Evolutionary conservation across 306 rosid species (phyloP).

Genomic region (Malus orientalis): DNA sequence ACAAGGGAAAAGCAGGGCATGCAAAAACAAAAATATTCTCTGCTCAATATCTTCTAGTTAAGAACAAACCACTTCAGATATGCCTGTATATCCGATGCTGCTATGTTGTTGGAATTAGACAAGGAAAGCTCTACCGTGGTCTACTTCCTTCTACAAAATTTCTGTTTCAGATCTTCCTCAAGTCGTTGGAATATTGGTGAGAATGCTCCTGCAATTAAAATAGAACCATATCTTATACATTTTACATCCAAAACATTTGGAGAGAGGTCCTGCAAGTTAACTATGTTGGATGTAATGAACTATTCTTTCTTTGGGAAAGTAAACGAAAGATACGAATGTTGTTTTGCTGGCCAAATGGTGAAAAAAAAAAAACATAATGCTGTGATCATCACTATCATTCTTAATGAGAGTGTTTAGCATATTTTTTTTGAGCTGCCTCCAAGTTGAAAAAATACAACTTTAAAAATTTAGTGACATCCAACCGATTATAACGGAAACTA

Average conservation of each 20-base stretch:
- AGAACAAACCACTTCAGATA: not conserved
- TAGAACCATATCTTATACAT: not conserved
- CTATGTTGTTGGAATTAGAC: not conserved
- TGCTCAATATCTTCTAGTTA: not conserved
- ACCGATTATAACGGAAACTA: not conserved
- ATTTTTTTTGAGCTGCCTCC: not conserved
- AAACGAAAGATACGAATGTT: no score
- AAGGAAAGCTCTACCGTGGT: not conserved
- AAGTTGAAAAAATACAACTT: not conserved
- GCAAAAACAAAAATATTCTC: not conserved
- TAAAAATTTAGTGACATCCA: not conserved
- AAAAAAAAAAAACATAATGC: no score
- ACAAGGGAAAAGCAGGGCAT: not conserved
- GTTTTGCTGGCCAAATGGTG: no score
- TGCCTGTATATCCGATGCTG: not conserved
- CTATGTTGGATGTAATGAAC: not conserved
- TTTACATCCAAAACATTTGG: not conserved
- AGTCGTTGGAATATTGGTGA: conserved; percentile 42
- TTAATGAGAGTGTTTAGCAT: no score
- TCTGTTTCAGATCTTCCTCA: conserved; percentile 48
- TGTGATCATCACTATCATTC: no score
- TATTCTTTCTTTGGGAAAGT: not conserved
- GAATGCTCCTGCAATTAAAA: conserved; percentile 52
- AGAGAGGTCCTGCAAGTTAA: not conserved
- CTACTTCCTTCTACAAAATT: conserved; percentile 39